Conservation (phyloP, 495 filamentous ascomycete genomes). For the Neurospora tetrasperma region DNA sequence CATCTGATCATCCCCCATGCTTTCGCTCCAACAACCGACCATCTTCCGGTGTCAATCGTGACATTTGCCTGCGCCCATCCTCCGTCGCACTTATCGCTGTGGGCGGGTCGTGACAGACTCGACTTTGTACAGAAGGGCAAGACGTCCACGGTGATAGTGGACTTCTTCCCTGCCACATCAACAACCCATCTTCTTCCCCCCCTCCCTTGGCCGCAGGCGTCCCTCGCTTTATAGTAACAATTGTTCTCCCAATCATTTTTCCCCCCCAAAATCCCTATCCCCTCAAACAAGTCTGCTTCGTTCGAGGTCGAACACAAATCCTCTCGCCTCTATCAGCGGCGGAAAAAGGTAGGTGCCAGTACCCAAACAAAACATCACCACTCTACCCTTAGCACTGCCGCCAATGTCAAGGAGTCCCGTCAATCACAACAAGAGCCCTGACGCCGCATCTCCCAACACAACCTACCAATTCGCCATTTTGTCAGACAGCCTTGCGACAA, state of each 20-base stretch:
- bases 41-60: slow-evolving; percentile 19
- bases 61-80: slow-evolving; percentile 21
- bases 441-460: not conserved
- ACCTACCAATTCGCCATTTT: not conserved
- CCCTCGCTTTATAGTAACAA: slow-evolving; percentile 38
- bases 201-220: slow-evolving; percentile 42
- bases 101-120: slow-evolving; percentile 18
- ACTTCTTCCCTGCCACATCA: slow-evolving; percentile 30
- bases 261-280: not conserved
- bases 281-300: not conserved
- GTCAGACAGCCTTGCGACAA: not conserved
- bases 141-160: slow-evolving; percentile 43
- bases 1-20: slow-evolving; percentile 17
- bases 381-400: not conserved
- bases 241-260: slow-evolving; percentile 19
- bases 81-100: slow-evolving; percentile 1
- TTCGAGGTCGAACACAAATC: not conserved
- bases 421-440: not conserved
- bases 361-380: not conserved
- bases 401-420: not conserved
- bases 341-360: not conserved
- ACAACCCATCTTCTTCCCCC: slow-evolving; percentile 17
- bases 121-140: slow-evolving; percentile 15
- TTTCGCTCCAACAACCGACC: slow-evolving; percentile 20
- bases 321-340: not conserved